Evolutionary conservation across 139 green algal genomes (phyloP), one percentile per base, ranked within the genome.

Genomic region (Coelastrella sp.): DNA sequence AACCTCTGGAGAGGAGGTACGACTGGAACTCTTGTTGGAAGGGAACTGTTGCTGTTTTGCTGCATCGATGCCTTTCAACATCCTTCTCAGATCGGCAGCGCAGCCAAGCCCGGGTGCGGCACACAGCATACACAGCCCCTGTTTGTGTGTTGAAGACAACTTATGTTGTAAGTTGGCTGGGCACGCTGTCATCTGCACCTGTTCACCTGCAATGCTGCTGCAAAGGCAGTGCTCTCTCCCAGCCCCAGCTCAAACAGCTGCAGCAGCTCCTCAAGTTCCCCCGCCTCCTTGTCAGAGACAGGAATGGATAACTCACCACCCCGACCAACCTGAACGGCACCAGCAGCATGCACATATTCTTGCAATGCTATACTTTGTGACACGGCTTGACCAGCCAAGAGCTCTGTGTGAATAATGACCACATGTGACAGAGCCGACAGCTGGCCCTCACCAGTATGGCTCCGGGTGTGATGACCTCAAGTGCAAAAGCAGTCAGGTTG

Each of bases 201-300:
- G 8, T 49, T 66, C 65, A 87, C 87, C 87, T 91, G 87, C 75
- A 90, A 75, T 27, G 73, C 73, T 65, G 86, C 72, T 73, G 86
- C 86, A 73, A 90, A 90, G 11, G 61, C 24, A 5, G 88, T 65
- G 22, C 25, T 72, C 20, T 95, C 93, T 15, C 92, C 92, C 57
- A 95, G 74, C 6, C 92, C 91, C 87, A 93, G 68, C 4, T 78
- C 87, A 17, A 87, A 93, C 86, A 93, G 84, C 15, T 88, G 85
- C 84, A 96, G 92, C 89, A 96, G 87, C 85, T 96, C 93, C 63
- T 91, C 92, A 58, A 95, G 91, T 56, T 94, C 91, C 14, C 57
- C 59, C 72, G 93, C 93, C 87, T 95, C 93, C 87, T 94, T 94
- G 78, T 81, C 92, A 57, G 81, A 91, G 68, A 95, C 61, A 17